Evolutionary conservation across 768 basidiomycete genomes (phyloP).

Genomic region (Kwoniella dendrophila): DNA sequence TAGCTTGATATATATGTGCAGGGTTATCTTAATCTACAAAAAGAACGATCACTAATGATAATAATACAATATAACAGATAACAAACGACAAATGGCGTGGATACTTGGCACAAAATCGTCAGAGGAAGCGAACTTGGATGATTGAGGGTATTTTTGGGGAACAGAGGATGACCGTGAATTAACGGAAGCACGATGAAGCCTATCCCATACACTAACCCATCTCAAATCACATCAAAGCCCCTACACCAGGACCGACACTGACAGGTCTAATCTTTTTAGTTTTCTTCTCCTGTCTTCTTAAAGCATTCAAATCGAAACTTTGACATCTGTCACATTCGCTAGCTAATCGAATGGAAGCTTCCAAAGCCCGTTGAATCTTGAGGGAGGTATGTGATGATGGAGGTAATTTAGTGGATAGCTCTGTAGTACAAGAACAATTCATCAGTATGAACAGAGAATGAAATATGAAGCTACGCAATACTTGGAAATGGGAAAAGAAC

Average conservation of each 20-base stretch:
- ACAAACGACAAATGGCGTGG: too few species aligned
- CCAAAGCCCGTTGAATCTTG: slow-evolving; percentile 23
- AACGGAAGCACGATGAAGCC: too few species aligned
- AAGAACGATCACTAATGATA: too few species aligned
- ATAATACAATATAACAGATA: too few species aligned
- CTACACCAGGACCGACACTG: slow-evolving; percentile 11
- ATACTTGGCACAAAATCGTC: too few species aligned
- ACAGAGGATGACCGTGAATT: too few species aligned
- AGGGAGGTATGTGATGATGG: slow-evolving; percentile 3
- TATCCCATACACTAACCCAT: too few species aligned
- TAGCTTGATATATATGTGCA: too few species aligned
- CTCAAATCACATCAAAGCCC: not conserved
- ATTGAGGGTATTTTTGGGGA: too few species aligned
- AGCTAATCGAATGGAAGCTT: slow-evolving; percentile 30
- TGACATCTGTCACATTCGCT: slow-evolving; percentile 31
- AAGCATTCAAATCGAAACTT: slow-evolving; percentile 30
- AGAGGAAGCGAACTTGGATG: too few species aligned
- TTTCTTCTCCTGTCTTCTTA: slow-evolving; percentile 21
- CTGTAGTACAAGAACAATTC: slow-evolving; percentile 5
- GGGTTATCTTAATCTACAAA: too few species aligned
- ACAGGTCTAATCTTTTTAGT: slow-evolving; percentile 15
- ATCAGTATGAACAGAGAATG: not conserved
- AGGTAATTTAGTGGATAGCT: slow-evolving; percentile 24
- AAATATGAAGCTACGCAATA: not conserved
- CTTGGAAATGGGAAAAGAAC: slow-evolving; percentile 3